Evolutionary conservation across 1,284 basidiomycete species (phyloP), one percentile per base, ranked within the genome.

Genomic region (Wallemia ichthyophaga): DNA sequence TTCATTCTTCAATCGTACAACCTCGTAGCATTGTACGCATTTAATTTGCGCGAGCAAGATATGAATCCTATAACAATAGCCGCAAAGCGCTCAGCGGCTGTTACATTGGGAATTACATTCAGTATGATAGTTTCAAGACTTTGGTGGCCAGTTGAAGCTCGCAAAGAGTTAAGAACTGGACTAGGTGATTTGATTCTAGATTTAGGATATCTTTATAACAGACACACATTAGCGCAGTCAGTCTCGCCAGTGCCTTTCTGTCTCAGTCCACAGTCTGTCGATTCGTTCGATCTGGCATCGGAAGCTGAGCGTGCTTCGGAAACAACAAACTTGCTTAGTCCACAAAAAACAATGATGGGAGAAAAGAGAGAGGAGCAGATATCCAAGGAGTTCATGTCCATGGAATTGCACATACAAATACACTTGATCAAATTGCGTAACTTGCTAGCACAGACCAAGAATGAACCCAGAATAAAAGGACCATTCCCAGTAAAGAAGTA

Each of bases 141-240:
- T 63, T 87, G 89, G 80, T 96, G 91, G 89, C 91, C 92, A 1
- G 79, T 85, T 23, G 91, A 94, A 67, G 91, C 91, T 0, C 73
- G 91, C 59, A 74, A 83, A 27, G 89, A 95, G 70, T 73, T 98
- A 1, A 79, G 82, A 37, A 79, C 80, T 61, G 83, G 79, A 0
- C 74, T 95, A 2, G 82, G 85, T 70, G 87, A 95, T 85, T 84
- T 66, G 69, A 80, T 73, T 1, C 64, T 71, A 13, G 70, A 71
- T 60, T 61, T 71, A 1, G 83, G 83, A 9, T 85, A 84, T 82
- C 72, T 87, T 57, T 87, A 87, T 66, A 84, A 81, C 1, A 79
- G 80, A 23, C 69, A 87, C 32, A 84, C 85, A 2, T 77, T 78
- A 17, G 78, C 80, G 57, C 85, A 85, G 64, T 85, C 82, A 2